These are phyloP conservation scores for Onygenales sp. DNA, from an alignment of 2,329 filamentous ascomycete species.

Conservation along the genomic window DNA sequence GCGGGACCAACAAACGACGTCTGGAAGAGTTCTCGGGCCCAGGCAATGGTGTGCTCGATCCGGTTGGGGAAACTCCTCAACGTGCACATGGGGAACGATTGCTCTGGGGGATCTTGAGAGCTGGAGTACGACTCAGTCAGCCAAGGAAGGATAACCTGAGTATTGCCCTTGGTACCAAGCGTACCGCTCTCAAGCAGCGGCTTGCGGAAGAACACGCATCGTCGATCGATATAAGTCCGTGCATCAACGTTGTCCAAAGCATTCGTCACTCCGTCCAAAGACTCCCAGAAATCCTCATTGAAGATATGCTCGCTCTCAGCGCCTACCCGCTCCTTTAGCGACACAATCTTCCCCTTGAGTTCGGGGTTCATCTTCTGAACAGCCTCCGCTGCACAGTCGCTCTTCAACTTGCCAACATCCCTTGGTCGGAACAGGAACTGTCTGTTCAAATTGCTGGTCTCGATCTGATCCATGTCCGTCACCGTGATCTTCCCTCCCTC, in stretches of 20 bases:
- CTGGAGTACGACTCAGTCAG: slow-evolving; percentile 95
- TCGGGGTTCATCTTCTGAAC: slow-evolving; percentile 95
- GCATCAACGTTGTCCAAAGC: slow-evolving; percentile 96
- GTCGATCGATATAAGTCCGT: slow-evolving; percentile 87
- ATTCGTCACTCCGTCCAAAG: slow-evolving; percentile 86
- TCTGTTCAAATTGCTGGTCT: slow-evolving; percentile 96
- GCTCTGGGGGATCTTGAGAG: slow-evolving; percentile 94
- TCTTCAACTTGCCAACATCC: slow-evolving; percentile 95
- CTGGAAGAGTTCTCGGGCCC: slow-evolving; percentile 94
- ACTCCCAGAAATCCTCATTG: slow-evolving; percentile 84
- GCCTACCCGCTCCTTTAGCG: slow-evolving; percentile 81
- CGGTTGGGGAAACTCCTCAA: slow-evolving; percentile 94
- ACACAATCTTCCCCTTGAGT: slow-evolving; percentile 72
- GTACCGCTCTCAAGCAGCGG: slow-evolving; percentile 93
- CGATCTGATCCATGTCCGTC: slow-evolving; percentile 97
- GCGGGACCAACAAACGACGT: slow-evolving; percentile 86
- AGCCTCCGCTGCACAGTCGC: slow-evolving; percentile 81
- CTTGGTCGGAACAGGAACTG: slow-evolving; percentile 92
- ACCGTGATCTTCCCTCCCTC: slow-evolving; percentile 82
- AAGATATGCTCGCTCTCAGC: slow-evolving; percentile 89
- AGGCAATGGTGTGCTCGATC: slow-evolving; percentile 98
- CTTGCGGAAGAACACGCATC: slow-evolving; percentile 98
- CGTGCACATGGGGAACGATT: slow-evolving; percentile 98
- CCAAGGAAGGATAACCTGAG: slow-evolving; percentile 83
- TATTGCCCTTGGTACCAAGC: slow-evolving; percentile 94